Evolutionary conservation across 1,284 basidiomycete species (phyloP), one percentile per base, ranked within the genome.

Genomic region (Somion occarium): DNA sequence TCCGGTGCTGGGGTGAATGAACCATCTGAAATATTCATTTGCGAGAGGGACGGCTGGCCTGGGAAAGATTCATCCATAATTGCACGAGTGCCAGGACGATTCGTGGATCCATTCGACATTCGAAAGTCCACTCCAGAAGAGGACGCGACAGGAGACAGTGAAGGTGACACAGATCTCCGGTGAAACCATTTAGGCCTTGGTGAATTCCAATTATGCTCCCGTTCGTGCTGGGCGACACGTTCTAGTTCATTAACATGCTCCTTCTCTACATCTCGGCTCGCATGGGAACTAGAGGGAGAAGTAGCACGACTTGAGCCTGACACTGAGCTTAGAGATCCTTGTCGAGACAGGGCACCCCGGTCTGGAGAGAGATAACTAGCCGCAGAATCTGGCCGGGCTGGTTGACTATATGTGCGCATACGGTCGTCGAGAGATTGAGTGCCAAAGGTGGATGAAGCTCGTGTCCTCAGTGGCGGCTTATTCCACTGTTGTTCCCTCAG

Each of bases 171-270:
- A 3, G 62, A 51, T 15, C 60, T 50, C 5, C 56, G 47, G 11
- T 55, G 43, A 38, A 27, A 55, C 80, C 82, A 83, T 49, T 72
- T 72, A 12, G 79, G 81, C 38, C 70, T 73, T 13, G 74, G 76
- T 3, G 80, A 73, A 61, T 79, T 80, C 82, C 82, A 83, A 60
- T 83, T 83, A 38, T 78, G 67, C 59, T 78, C 75, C 19, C 74
- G 66, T 38, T 64, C 60, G 48, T 80, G 74, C 15, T 64, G 52
- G 5, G 70, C 53, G 54, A 74, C 78, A 3, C 62, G 62, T 52
- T 64, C 61, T 34, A 71, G 59, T 47, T 69, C 72, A 26, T 65
- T 56, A 2, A 55, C 68, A 5, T 37, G 46, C 39, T 60, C 60
- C 13, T 47, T 38, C 41, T 59, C 63, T 0, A 58, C 45, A 34